These are phyloP conservation scores for Carpinus viminea DNA, from an alignment of 306 rosid genomes.

Conservation along the genomic window DNA sequence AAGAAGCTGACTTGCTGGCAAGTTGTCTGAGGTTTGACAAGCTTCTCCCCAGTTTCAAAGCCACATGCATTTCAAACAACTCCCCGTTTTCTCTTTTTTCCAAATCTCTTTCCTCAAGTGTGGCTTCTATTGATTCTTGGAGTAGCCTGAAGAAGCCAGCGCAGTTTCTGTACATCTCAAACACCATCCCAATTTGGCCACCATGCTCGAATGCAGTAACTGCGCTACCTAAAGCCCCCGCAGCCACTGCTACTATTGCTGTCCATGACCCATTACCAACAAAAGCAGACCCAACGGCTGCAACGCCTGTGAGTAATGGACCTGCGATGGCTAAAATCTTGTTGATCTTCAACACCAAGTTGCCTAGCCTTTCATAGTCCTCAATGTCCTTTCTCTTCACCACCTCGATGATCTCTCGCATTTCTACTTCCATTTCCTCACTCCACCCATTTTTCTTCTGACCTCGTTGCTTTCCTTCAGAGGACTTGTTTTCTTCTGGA, in stretches of 20 bases:
- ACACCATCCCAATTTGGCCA: constrained; percentile 71
- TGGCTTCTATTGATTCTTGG: constrained; percentile 45
- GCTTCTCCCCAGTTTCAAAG: constrained; percentile 69
- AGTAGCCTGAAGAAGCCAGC: constrained; percentile 54
- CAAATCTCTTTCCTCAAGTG: constrained; percentile 45
- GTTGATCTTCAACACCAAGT: constrained; percentile 51
- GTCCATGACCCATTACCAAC: constrained; percentile 39
- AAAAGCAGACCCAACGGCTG: constrained; percentile 52
- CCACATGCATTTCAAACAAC: constrained; percentile 55
- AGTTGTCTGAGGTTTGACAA: constrained; percentile 50
- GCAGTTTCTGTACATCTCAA: constrained; percentile 65
- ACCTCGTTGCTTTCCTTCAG: not conserved
- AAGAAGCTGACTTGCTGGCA: constrained; percentile 49
- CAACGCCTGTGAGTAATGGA: constrained; percentile 68
- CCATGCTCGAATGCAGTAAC: constrained; percentile 64
- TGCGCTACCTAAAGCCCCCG: constrained; percentile 56
- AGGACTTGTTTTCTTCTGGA: not conserved
- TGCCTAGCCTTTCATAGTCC: constrained; percentile 72
- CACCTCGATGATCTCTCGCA: constrained; percentile 58
- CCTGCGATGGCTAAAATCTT: constrained; percentile 68
- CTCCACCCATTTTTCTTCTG: constrained; percentile 58
- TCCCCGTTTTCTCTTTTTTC: constrained; percentile 68
- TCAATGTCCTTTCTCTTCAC: constrained; percentile 55
- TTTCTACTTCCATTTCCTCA: constrained; percentile 48
- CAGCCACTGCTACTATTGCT: constrained; percentile 41